These are phyloP conservation scores for Huntiella bhutanensis DNA, from an alignment of 2,329 filamentous ascomycete species.

Conservation along the genomic window DNA sequence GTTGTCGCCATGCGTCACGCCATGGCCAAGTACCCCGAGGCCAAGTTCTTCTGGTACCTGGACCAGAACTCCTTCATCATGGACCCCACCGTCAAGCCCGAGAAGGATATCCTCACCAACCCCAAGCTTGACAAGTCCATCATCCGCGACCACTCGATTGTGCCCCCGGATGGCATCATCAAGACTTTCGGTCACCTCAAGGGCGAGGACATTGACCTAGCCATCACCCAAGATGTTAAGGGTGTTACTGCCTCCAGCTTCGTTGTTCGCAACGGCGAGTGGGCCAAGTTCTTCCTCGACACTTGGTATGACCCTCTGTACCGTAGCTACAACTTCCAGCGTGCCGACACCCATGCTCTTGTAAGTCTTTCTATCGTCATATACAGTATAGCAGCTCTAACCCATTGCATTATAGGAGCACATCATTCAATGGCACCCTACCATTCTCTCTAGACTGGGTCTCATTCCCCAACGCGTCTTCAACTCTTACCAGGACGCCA, in stretches of 20 bases:
- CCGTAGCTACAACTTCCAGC: constrained; percentile 87
- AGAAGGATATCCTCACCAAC: constrained; percentile 50
- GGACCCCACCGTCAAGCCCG: constrained; percentile 53
- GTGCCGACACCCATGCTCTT: constrained; percentile 78
- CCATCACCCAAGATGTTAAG: constrained; percentile 68
- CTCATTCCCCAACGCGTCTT: constrained; percentile 72
- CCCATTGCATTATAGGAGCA: constrained; percentile 42
- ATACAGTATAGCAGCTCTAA: not conserved
- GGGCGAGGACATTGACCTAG: constrained; percentile 57
- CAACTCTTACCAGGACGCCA: constrained; percentile 52
- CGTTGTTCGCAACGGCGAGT: constrained; percentile 65
- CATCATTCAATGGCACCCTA: constrained; percentile 91
- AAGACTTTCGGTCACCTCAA: constrained; percentile 76
- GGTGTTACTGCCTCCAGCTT: constrained; percentile 64
- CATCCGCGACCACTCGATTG: constrained; percentile 69
- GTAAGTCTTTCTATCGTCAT: constrained; percentile 28
- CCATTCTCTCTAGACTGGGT: constrained; percentile 73
- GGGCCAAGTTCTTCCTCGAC: constrained; percentile 83
- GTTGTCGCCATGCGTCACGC: constrained; percentile 80
- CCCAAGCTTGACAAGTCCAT: constrained; percentile 55
- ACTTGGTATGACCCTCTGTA: constrained; percentile 94
- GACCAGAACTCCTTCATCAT: constrained; percentile 76
- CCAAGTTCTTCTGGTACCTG: constrained; percentile 71
- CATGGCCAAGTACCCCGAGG: constrained; percentile 58
- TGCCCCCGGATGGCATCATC: constrained; percentile 92